Evolutionary conservation across 768 basidiomycete species (phyloP), one percentile per base, ranked within the genome.

Genomic region (Phlebiopsis flavidoalba): DNA sequence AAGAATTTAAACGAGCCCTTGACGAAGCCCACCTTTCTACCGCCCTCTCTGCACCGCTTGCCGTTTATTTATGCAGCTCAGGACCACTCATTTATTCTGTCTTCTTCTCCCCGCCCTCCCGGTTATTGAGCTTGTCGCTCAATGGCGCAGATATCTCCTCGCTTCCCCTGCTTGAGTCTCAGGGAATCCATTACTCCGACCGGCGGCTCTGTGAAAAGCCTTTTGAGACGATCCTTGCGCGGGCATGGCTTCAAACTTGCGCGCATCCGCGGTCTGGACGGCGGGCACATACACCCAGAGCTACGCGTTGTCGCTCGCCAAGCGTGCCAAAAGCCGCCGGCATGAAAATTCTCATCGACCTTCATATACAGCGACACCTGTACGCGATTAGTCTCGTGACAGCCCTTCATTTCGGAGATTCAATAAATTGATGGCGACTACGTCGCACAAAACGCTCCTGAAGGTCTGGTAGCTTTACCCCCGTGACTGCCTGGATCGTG

Each of bases 291-390:
- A 85, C 66, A 81, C 79, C 63, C 68, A 83, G 57, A 71, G 67
- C 40, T 83, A 84, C 63, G 84, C 77, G 0, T 73, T 87, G 22
- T 75, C 76, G 0, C 70, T 86, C 45, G 84, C 79, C 5, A 83
- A 83, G 70, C 74, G 85, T 10, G 79, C 82, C 49, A 77, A 74
- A n/a, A 47, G 82, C 81, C 11, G 83, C 81, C 11, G 84, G 84
- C 11, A 78, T 86, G 81, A 73, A 74, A 11, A 65, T 87, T 14
- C 67, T 80, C 46, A 73, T 87, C 10, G 84, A 87, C 64, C 68
- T 86, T 50, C 85, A 87, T 64, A n/a, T 86, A 80, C 67, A 85
- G 83, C 66, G 85, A 87, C 65, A 85, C 80, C n/a, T 83, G 83
- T 83, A 61, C 31, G 78, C 73, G 40, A n/a, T n/a, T n/a, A n/a